These are phyloP conservation scores for Coniochaeta sp. DNA, from an alignment of 2,329 filamentous ascomycete genomes.

Conservation along the genomic window DNA sequence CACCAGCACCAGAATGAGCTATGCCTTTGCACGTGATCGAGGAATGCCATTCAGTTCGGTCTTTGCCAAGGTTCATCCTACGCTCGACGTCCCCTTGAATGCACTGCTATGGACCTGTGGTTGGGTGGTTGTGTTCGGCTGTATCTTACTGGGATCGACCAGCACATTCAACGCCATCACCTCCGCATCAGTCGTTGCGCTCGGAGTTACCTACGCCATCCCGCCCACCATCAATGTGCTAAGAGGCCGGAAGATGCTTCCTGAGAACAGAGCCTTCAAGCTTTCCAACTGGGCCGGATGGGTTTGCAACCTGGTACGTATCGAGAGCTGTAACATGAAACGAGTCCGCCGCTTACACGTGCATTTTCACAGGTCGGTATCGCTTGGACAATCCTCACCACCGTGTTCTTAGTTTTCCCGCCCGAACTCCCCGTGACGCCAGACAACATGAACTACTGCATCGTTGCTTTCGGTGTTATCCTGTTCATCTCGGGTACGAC, in stretches of 20 bases:
- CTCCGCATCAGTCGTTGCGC: conserved; percentile 62
- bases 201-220: conserved; percentile 68
- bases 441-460: conserved; percentile 59
- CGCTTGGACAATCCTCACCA: conserved; percentile 61
- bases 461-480: conserved; percentile 41
- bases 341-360: not conserved
- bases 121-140: conserved; percentile 60
- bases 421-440: conserved; percentile 56
- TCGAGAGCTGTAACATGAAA: conserved; percentile 16
- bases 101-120: conserved; percentile 52
- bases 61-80: conserved; percentile 54
- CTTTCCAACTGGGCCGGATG: conserved; percentile 27
- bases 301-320: conserved; percentile 13
- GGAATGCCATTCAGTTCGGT: conserved; percentile 55
- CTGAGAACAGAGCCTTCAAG: conserved; percentile 33
- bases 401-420: conserved; percentile 68
- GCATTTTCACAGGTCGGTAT: conserved; percentile 41
- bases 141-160: conserved; percentile 61
- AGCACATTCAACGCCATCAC: conserved; percentile 67
- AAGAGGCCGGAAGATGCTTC: conserved; percentile 58
- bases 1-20: conserved; percentile 58
- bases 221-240: conserved; percentile 64
- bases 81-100: conserved; percentile 58
- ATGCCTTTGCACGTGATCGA: conserved; percentile 60
- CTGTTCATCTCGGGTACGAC: conserved; percentile 33